Conservation (phyloP, 1,284 basidiomycete species). For the Golubevia sp. region DNA sequence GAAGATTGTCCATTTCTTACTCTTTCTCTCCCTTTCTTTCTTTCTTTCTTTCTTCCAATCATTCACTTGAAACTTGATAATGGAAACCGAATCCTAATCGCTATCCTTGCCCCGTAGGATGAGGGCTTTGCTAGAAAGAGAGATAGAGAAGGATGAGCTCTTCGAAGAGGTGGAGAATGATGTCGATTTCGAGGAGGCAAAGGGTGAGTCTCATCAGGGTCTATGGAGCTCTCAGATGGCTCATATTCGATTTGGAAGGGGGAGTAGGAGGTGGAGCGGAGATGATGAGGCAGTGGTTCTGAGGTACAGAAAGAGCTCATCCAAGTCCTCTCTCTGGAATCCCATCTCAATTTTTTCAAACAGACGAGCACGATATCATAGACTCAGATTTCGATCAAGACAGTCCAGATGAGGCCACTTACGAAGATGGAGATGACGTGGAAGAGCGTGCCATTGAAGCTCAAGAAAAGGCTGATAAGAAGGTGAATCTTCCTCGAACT, state of each 20-base stretch:
- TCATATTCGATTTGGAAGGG: too few relatives aligned
- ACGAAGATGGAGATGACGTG: slow-evolving; percentile 20
- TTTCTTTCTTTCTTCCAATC: too few relatives aligned
- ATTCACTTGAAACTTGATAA: too few relatives aligned
- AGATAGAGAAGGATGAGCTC: slow-evolving; percentile 45
- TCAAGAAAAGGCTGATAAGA: slow-evolving; percentile 27
- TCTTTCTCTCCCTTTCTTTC: too few relatives aligned
- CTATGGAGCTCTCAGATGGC: too few relatives aligned
- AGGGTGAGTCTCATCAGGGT: slow-evolving; percentile 11
- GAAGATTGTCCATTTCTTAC: too few relatives aligned
- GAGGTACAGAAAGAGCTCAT: background rate
- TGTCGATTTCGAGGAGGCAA: slow-evolving; percentile 35
- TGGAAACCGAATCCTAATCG: too few relatives aligned
- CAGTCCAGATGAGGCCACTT: slow-evolving; percentile 32
- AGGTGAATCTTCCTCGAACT: slow-evolving; percentile 11
- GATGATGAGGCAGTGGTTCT: background rate
- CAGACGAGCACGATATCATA: slow-evolving; percentile 34
- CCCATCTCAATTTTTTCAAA: background rate
- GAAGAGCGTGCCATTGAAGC: slow-evolving; percentile 36
- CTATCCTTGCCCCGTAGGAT: slow-evolving; percentile 11
- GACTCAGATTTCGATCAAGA: slow-evolving; percentile 52
- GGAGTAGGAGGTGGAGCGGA: too few relatives aligned
- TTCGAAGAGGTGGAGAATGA: slow-evolving; percentile 53
- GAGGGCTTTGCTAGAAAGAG: slow-evolving; percentile 47
- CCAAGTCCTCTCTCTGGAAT: background rate